phyloP scores from a whole-genome alignment of 495 filamentous ascomycete genomes.

The Neurospora tetrasperma region DNA sequence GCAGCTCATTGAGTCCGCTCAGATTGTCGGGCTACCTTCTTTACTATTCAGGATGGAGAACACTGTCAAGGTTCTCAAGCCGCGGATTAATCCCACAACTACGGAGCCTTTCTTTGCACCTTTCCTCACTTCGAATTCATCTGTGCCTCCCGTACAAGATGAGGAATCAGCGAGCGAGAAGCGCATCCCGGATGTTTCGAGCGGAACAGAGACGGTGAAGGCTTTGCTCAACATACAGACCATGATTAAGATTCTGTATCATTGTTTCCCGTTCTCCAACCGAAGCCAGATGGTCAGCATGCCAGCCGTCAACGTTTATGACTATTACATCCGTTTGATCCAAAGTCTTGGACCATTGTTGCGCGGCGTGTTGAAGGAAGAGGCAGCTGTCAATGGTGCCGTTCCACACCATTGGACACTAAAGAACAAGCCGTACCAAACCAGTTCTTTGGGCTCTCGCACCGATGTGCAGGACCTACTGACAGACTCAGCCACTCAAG shows the following conservation, averaged over 20 bases:
- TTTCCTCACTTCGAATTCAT: constrained; percentile 32
- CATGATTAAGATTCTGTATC: constrained; percentile 58
- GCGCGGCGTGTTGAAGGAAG: constrained; percentile 71
- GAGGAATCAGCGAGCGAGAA: not conserved
- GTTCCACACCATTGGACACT: constrained; percentile 36
- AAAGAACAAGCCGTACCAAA: not conserved
- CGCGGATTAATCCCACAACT: constrained; percentile 42
- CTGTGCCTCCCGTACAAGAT: constrained; percentile 5
- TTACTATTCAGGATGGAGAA: constrained; percentile 62
- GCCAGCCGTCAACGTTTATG: constrained; percentile 66
- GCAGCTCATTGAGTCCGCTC: constrained; percentile 70
- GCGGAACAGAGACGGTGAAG: constrained; percentile 67
- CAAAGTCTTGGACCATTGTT: constrained; percentile 65
- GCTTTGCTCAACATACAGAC: constrained; percentile 65
- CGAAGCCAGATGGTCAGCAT: constrained; percentile 34
- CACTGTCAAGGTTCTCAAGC: constrained; percentile 54
- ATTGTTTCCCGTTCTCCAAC: constrained; percentile 59
- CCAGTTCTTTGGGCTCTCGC: not conserved
- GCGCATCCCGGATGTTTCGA: constrained; percentile 27
- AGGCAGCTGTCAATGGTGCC: constrained; percentile 50
- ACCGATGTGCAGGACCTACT: constrained; percentile 2
- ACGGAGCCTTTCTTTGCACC: constrained; percentile 49
- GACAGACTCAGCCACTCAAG: constrained; percentile 33
- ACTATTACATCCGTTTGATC: constrained; percentile 62
- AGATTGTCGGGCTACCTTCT: constrained; percentile 71